A percentile compares a stretch with the other conserved stretches of the same genome.
phyloP scores from a whole-genome alignment of 1,284 basidiomycete genomes.

The Naganishia cerealis region DNA sequence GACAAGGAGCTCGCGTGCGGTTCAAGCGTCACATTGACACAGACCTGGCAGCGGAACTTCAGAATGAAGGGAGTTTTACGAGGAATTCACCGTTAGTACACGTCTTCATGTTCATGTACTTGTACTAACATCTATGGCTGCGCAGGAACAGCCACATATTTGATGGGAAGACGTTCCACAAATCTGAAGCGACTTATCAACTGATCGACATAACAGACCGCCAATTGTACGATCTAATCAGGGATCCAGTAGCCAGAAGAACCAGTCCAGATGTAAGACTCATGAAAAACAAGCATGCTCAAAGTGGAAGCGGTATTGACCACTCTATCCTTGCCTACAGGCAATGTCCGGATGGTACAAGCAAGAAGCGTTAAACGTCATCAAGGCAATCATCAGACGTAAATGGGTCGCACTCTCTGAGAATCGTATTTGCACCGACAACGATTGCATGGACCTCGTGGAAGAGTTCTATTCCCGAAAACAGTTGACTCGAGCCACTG shows the following conservation, averaged over 20 bases:
- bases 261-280: constrained; percentile 68
- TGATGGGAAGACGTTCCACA: constrained; percentile 74
- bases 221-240: constrained; percentile 74
- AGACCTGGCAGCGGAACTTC: constrained; percentile 13
- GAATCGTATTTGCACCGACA: constrained; percentile 21
- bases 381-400: constrained; percentile 36
- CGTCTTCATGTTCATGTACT: not conserved
- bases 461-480: constrained; percentile 26
- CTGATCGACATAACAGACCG: constrained; percentile 86
- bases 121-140: not conserved
- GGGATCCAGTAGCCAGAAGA: constrained; percentile 66
- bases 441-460: constrained; percentile 19
- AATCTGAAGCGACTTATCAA: constrained; percentile 86
- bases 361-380: constrained; percentile 32
- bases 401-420: constrained; percentile 37
- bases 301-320: not conserved
- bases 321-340: not conserved
- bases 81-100: constrained; percentile 8
- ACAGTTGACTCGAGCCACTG: constrained; percentile 1
- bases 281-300: not conserved
- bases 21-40: constrained; percentile 26
- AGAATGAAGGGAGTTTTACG: not conserved
- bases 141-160: constrained; percentile 73
- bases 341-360: constrained; percentile 37
- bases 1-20: constrained; percentile 4